Conservation (phyloP, 208 protist species). For the Crithidia sp. region DNA sequence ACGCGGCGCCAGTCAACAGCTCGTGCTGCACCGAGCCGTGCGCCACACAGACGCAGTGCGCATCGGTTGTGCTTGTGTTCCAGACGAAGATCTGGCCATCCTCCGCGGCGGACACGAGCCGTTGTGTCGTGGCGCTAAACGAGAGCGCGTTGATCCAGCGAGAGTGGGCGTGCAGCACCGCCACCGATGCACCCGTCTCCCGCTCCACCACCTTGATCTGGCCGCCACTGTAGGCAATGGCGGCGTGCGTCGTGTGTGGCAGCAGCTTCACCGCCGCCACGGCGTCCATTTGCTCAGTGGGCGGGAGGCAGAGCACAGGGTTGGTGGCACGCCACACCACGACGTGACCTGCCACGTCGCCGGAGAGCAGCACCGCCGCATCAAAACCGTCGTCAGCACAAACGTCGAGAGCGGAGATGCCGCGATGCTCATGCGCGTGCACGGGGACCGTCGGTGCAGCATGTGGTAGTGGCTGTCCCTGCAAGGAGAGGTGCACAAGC, state of each 20-base stretch:
- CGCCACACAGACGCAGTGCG: slow-evolving; percentile 14
- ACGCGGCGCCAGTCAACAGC: slow-evolving; percentile 33
- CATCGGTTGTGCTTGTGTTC: slow-evolving; percentile 1
- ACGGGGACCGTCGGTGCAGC: not conserved
- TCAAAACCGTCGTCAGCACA: not conserved
- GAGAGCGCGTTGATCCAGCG: slow-evolving; percentile 65
- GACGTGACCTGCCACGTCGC: slow-evolving; percentile 46
- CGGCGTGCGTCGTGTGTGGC: slow-evolving; percentile 17
- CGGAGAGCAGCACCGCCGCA: slow-evolving; percentile 35
- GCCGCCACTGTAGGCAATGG: slow-evolving; percentile 56
- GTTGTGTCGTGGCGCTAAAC: slow-evolving; percentile 25
- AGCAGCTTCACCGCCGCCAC: slow-evolving; percentile 50
- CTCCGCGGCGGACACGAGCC: slow-evolving; percentile 50
- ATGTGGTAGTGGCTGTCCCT: not conserved
- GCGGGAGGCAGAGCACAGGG: slow-evolving; percentile 18
- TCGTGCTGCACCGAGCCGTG: slow-evolving; percentile 17
- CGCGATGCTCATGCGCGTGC: slow-evolving; percentile 41
- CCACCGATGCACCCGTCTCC: slow-evolving; percentile 28
- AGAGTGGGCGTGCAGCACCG: slow-evolving; percentile 66
- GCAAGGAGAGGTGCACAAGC: slow-evolving; percentile 4
- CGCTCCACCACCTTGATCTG: slow-evolving; percentile 47
- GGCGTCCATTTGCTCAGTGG: slow-evolving; percentile 40
- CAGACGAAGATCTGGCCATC: slow-evolving; percentile 63
- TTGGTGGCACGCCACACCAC: slow-evolving; percentile 47
- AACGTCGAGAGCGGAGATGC: slow-evolving; percentile 51